Conservation (phyloP, 163 green algal genomes). For the Coccomyxa subellipsoidea region DNA sequence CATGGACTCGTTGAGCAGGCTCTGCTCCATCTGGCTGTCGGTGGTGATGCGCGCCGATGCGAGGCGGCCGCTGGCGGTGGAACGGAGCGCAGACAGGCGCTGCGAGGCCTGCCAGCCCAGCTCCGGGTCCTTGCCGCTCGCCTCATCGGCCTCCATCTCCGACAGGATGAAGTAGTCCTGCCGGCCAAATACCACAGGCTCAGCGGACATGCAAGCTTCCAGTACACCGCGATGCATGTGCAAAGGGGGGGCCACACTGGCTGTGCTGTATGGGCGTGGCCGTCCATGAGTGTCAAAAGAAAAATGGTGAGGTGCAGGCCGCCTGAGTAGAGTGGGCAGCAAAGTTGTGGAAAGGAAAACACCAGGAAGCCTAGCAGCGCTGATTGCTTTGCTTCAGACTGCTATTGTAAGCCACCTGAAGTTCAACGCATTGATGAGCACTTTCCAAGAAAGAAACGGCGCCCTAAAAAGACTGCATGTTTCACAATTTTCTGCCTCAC, state of each 20-base stretch:
- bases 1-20: neutral
- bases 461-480: neutral
- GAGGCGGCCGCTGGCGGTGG: neutral
- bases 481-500: neutral
- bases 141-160: constrained; percentile 38
- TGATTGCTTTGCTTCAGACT: too few relatives aligned
- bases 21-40: constrained; percentile 12
- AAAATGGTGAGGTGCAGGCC: too few relatives aligned
- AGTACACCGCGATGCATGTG: too few relatives aligned
- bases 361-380: too few relatives aligned
- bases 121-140: neutral
- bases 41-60: neutral
- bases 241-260: too few relatives aligned
- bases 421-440: too few relatives aligned
- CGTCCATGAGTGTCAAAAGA: too few relatives aligned
- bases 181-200: neutral
- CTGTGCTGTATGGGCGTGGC: too few relatives aligned
- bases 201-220: neutral
- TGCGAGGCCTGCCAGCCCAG: constrained; percentile 26
- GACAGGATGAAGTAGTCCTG: constrained; percentile 56
- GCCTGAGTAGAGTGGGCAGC: too few relatives aligned
- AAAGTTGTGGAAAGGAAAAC: too few relatives aligned
- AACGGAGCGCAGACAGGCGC: constrained; percentile 18
- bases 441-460: too few relatives aligned
- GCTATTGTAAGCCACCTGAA: too few relatives aligned